Base-by-base conservation (phyloP, 2,329 filamentous ascomycete genomes). In the Thermochaetoides dissita region DNA sequence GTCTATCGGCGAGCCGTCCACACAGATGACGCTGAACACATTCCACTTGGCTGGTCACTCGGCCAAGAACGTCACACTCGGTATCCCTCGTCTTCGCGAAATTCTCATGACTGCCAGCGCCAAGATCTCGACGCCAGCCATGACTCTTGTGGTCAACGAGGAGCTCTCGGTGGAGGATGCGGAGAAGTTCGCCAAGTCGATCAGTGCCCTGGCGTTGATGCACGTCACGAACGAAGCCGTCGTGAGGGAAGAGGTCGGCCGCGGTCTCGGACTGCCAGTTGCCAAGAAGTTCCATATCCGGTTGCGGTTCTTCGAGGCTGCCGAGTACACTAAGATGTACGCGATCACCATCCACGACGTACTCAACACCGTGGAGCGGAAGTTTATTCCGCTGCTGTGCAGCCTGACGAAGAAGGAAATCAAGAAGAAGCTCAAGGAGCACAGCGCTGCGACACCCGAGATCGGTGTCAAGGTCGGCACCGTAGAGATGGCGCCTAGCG, bases 31-130 rank as follows among this genome's bases (percentile, higher is more conserved):
- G 7, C 68, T 98, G 42, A 98, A 98, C 65, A 98, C 93, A 29
- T 98, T 98, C 76, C 91, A 98, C 74, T 84, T 98, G 75, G 91
- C 91, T 62, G 91, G 91, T 57, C 89, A 96, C 69, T 88, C 91
- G 12, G 82, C 91, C 30, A 96, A 95, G 71, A 98, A 98, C 73
- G 93, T 98, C 58, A 98, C 91, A 1, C 75, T 95, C 12, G 91
- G 91, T 84, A 96, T 98, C 57, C 91, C 91, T 45, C 86, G 91
- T 65, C 73, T 98, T 12, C 76, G 91, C 66, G 91, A 98, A 72
- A 95, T 98, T 54, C 75, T 98, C 51, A 98, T 98, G 91, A 96
- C 91, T 38, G 91, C 91, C 28, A 91, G 84, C 57, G 75, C 79
- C 40, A 75, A 81, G 37, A 95, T 96, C 48, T 84, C 86, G 34